Percentiles rank a stretch among this genome's conserved stretches.
phyloP scores from a whole-genome alignment of 2,329 filamentous ascomycete species.

The Moelleriella libera region DNA sequence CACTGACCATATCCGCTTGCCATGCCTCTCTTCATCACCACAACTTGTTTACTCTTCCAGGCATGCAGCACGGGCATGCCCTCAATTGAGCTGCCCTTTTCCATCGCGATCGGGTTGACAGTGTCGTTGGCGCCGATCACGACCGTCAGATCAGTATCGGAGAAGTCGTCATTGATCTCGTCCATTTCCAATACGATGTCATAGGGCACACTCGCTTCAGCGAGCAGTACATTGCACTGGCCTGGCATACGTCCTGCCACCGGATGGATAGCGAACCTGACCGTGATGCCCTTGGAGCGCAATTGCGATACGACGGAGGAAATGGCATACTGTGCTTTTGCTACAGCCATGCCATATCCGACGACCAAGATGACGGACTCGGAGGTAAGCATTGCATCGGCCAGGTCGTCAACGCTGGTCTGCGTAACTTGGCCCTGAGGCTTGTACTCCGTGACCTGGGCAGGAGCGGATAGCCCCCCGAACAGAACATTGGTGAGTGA shows the following conservation, averaged over 20 bases:
- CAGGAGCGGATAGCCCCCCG: slow-evolving; percentile 49
- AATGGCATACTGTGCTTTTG: slow-evolving; percentile 85
- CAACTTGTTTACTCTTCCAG: slow-evolving; percentile 87
- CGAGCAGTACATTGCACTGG: slow-evolving; percentile 81
- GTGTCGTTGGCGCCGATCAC: slow-evolving; percentile 91
- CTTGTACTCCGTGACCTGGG: slow-evolving; percentile 48
- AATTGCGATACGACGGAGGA: slow-evolving; percentile 66
- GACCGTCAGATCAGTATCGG: slow-evolving; percentile 70
- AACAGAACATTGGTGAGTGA: slow-evolving; percentile 83
- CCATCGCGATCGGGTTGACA: slow-evolving; percentile 78
- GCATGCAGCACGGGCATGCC: slow-evolving; percentile 88
- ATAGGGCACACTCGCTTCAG: slow-evolving; percentile 78
- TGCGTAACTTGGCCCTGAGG: slow-evolving; percentile 69
- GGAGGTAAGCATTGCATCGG: slow-evolving; percentile 59
- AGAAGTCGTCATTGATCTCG: slow-evolving; percentile 87
- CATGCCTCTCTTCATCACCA: slow-evolving; percentile 89
- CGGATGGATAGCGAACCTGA: slow-evolving; percentile 81
- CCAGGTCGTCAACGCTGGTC: slow-evolving; percentile 67
- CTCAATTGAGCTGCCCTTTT: slow-evolving; percentile 71
- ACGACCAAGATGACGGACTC: slow-evolving; percentile 84
- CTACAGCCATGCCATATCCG: slow-evolving; percentile 88
- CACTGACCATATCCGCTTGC: slow-evolving; percentile 67
- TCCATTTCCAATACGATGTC: slow-evolving; percentile 93
- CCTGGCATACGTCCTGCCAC: slow-evolving; percentile 88
- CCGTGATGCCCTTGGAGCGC: slow-evolving; percentile 61